Percentiles rank a stretch among this genome's conserved stretches.
Evolutionary conservation across 108 stramenopile species (phyloP).

Genomic region (Bacterosira constricta): DNA sequence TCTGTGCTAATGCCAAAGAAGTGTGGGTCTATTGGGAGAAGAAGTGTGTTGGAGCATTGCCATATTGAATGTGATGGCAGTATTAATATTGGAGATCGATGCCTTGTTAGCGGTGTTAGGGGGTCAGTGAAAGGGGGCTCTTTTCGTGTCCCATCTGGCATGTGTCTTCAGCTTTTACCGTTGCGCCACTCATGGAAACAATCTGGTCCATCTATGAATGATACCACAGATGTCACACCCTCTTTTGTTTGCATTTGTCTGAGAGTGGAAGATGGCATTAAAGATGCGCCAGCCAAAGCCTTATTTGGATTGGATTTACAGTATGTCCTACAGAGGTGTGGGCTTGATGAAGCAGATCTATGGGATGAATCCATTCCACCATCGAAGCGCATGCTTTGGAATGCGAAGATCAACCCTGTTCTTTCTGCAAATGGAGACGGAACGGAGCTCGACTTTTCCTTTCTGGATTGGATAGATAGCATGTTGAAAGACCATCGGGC

Average conservation of each 20-base stretch:
- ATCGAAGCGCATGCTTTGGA: constrained; percentile 60
- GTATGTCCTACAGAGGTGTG: constrained; percentile 43
- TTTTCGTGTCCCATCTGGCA: constrained; percentile 41
- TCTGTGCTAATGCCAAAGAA: not conserved
- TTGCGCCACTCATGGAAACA: constrained; percentile 5
- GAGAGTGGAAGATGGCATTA: constrained; percentile 69
- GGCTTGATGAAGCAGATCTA: constrained; percentile 45
- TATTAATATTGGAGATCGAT: constrained; percentile 48
- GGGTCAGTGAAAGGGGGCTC: not conserved
- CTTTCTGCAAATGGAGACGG: not conserved
- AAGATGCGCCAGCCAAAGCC: constrained; percentile 27
- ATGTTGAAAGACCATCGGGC: constrained; percentile 11
- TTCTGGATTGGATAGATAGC: constrained; percentile 46
- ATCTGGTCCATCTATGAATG: not conserved
- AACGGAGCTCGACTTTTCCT: constrained; percentile 34
- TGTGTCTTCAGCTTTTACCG: constrained; percentile 62
- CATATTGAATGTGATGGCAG: not conserved
- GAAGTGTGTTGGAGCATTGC: constrained; percentile 43
- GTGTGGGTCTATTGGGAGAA: constrained; percentile 11
- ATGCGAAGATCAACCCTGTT: constrained; percentile 68
- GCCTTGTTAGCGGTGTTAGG: constrained; percentile 64
- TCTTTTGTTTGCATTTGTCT: constrained; percentile 63
- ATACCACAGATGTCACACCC: not conserved
- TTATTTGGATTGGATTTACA: constrained; percentile 60
- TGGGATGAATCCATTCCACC: constrained; percentile 45